Base-by-base conservation (phyloP, 2,329 filamentous ascomycete species). In the Taxawa tesnikishii region DNA sequence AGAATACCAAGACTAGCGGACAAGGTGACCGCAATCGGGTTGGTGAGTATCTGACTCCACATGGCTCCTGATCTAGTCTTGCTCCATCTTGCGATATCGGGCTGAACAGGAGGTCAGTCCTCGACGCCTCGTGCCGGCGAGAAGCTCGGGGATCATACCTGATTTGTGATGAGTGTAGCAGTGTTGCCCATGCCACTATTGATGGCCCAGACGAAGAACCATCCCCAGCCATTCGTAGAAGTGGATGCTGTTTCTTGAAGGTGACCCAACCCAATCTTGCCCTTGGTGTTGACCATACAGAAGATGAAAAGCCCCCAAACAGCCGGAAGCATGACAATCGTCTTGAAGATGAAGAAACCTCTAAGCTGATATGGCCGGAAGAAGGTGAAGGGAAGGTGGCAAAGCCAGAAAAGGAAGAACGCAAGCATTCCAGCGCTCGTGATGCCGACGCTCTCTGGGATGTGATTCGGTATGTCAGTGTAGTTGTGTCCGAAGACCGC, bases 291-390 rank as follows among this genome's bases (percentile, higher is more conserved):
- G 16, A 43, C 49, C 49, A 60, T 56, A 39, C 53, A 57, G 38
- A 55, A 59, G 15, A 62, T 55, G 41, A 59, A 56, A 9, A 58
- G 38, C 3, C 55, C 53, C 34, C 49, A 55, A 4, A 58, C 49
- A 2, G 69, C 65, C n/a, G 70, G 55, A 2, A 73, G 74, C 12
- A 72, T 53, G 38, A 62, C 51, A 21, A 55, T 45, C 5, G 49
- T 52, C 39, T 64, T 64, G 48, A 63, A 52, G 43, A 53, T 58
- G 48, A 65, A 66, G 46, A 65, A 61, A 31, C 46, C 48, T n/a
- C 51, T 44, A 12, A 65, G 42, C 40, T 64, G 58, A 40, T 64
- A 60, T 8, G 62, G 61, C 10, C 60, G 50, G 36, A 63, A 54
- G 24, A 56, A 50, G 13, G 53, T 54, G 39, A 65, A 60, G 4